These are phyloP conservation scores for Epichloe bromicola DNA, from an alignment of 2,329 filamentous ascomycete genomes.

Conservation along the genomic window DNA sequence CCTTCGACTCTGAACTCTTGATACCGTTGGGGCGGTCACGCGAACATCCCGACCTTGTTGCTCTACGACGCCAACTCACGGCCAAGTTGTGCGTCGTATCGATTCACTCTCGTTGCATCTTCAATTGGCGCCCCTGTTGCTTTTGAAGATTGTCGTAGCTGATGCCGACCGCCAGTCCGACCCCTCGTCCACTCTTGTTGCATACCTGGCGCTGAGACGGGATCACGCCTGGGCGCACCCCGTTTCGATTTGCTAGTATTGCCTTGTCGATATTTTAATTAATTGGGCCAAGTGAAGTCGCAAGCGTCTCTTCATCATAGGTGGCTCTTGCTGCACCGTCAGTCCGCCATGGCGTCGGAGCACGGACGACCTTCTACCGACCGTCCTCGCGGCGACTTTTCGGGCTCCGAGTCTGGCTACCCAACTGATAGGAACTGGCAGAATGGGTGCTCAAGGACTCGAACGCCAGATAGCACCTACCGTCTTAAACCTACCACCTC, in stretches of 20 bases:
- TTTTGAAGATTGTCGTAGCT: conserved; percentile 13
- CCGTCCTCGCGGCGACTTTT: conserved; percentile 18
- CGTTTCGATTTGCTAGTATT: background rate
- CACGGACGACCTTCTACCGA: conserved; percentile 30
- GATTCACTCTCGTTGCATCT: conserved; percentile 7
- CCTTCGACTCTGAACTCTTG: conserved; percentile 4
- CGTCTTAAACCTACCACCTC: conserved; percentile 22
- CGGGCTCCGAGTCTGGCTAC: conserved; percentile 18
- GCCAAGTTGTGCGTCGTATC: conserved; percentile 7
- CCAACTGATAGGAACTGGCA: conserved; percentile 23
- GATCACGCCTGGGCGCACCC: background rate
- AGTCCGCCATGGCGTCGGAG: conserved; percentile 30
- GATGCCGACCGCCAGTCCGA: conserved; percentile 24
- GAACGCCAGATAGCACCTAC: conserved; percentile 24
- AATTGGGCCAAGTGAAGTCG: conserved; percentile 10
- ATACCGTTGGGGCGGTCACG: conserved; percentile 15
- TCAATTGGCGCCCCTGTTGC: conserved; percentile 18
- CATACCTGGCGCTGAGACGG: conserved; percentile 20
- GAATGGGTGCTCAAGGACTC: conserved; percentile 18
- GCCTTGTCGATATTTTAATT: conserved; percentile 10
- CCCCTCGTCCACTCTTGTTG: conserved; percentile 20
- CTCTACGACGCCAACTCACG: conserved; percentile 10
- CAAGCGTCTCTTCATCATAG: background rate
- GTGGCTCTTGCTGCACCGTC: background rate
- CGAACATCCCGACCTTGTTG: conserved; percentile 12